A percentile compares a stretch with the other conserved stretches of the same genome.
Conservation (phyloP, 2,329 filamentous ascomycete genomes). For the Sclerotinia spermophila region DNA sequence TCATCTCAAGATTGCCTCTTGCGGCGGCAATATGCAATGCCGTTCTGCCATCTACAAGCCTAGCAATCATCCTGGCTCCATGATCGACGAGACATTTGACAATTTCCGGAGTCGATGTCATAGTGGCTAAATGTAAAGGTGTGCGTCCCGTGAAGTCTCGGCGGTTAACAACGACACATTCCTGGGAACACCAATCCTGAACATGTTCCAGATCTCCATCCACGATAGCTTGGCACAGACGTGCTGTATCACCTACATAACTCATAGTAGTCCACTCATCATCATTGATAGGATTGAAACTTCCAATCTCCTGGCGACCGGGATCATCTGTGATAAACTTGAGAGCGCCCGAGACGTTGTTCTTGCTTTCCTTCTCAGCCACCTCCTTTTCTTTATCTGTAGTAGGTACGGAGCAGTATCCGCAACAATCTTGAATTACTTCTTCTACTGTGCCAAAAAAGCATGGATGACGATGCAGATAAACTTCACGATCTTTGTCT, state of each 20-base stretch:
- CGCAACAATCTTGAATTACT: slow-evolving; percentile 78
- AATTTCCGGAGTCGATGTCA: slow-evolving; percentile 64
- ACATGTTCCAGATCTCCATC: slow-evolving; percentile 69
- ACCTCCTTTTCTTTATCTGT: slow-evolving; percentile 70
- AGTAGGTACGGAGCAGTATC: slow-evolving; percentile 65
- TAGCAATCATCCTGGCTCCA: slow-evolving; percentile 68
- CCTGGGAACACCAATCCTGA: slow-evolving; percentile 63
- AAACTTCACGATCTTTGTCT: slow-evolving; percentile 67
- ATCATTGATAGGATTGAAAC: slow-evolving; percentile 76
- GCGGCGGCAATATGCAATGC: slow-evolving; percentile 78
- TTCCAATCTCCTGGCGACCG: slow-evolving; percentile 68
- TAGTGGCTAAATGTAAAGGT: slow-evolving; percentile 72
- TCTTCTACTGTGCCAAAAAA: slow-evolving; percentile 77
- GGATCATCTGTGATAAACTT: slow-evolving; percentile 77
- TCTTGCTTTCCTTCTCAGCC: slow-evolving; percentile 67
- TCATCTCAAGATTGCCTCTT: slow-evolving; percentile 64
- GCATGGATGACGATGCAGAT: slow-evolving; percentile 78
- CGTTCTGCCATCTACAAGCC: slow-evolving; percentile 75
- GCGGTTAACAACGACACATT: slow-evolving; percentile 66
- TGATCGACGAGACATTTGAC: slow-evolving; percentile 68
- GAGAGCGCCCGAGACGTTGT: slow-evolving; percentile 71
- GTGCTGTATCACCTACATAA: slow-evolving; percentile 74
- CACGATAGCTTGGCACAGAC: slow-evolving; percentile 77
- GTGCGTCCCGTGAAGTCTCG: slow-evolving; percentile 77
- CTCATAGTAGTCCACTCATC: slow-evolving; percentile 91